Evolutionary conservation across 495 filamentous ascomycete species (phyloP), one percentile per base, ranked within the genome.

Genomic region (Podospora didyma): DNA sequence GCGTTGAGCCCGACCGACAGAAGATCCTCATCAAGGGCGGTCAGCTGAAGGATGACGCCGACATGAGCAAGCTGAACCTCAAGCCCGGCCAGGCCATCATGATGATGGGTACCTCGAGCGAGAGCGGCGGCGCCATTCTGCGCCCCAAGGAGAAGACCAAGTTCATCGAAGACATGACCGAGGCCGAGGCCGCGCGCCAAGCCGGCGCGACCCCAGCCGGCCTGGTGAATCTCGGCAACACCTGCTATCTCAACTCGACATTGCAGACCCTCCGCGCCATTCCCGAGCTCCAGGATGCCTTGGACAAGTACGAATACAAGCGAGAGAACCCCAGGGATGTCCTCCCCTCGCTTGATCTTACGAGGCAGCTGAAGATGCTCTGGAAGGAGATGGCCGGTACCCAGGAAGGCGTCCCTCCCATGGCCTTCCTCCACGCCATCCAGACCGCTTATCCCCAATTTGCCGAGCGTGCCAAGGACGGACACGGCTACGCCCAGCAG

Each of bases 141-240:
- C 80, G 85, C 22, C 95, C 95, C 7, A 90, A 87, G 61, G 89
- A 96, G 70, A 79, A 79, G 57, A 79, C 91, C 65, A 91, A 86
- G 71, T 98, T 98, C 63, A 69, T 96, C 61, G 94, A 98, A 70
- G 94, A 98, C 68, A 96, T 98, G 94, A 96, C 92, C 4, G 94
- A 94, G 66, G 92, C 92, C 21, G 92, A 98, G 68, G 83, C 85
- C 26, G 95, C 94, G 21, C 86, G 82, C 66, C 79, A 84, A 59
- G 87, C 85, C 47, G 92, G 90, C 42, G 94, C 93, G 44, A 90
- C 77, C 47, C 94, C 94, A 12, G 89, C 94, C 54, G 94, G 94
- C 28, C 70, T 98, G 58, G 83, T 91, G 68, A 98, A 98, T 63
- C 76, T 96, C 57, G 94, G 94, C 22, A 98, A 98, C 67, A 97